Evolutionary conservation across 371 early-diverging fungal species (phyloP), one percentile per base, ranked within the genome.

Genomic region (Nematocida sp.): DNA sequence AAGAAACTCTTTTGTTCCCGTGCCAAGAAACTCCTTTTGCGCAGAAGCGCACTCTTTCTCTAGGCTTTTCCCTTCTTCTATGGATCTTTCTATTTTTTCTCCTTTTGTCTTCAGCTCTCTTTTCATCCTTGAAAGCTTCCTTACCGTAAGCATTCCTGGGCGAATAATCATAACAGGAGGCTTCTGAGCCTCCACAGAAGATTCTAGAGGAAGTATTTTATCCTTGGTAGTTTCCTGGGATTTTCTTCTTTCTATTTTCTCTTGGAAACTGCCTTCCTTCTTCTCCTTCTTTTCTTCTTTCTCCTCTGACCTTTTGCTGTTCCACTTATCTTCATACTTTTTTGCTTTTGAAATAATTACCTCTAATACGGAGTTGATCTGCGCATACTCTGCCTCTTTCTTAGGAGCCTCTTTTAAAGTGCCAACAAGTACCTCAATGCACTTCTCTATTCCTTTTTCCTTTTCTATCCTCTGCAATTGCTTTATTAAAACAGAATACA

Each of bases 291-390:
- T 33, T 13, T 13, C 13, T 45, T 13, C 28, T 23, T 55, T 35
- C 16, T 32, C 33, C 45, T 50, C 75, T 7, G 33, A 1, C 18
- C 28, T 16, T 25, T 38, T 61, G 16, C 42, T 32, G 4, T 11
- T n/a, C 75, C 75, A 71, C 42, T 61, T 71, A 0, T 54, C 40
- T 57, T 71, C 61, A 33, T 71, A 30, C 45, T 71, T 60, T 30
- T 61, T 71, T 49, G 47, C 48, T 25, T 61, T 71, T n/a, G 61
- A 23, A 61, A 71, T 51, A 1, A 57, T 30, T 48, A 63, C 42
- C 63, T 71, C 75, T 18, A 71, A 33, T 13, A 71, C 61, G 0
- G 63, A 32, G 36, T 71, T 71, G 9, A 61, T 71, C 45, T 71
- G 75, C 9, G 51, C 75, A 47, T 45, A 50, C 0, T 71, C 54